These are phyloP conservation scores for Pulveroboletus sp. DNA, from an alignment of 768 basidiomycete species.

Conservation along the genomic window DNA sequence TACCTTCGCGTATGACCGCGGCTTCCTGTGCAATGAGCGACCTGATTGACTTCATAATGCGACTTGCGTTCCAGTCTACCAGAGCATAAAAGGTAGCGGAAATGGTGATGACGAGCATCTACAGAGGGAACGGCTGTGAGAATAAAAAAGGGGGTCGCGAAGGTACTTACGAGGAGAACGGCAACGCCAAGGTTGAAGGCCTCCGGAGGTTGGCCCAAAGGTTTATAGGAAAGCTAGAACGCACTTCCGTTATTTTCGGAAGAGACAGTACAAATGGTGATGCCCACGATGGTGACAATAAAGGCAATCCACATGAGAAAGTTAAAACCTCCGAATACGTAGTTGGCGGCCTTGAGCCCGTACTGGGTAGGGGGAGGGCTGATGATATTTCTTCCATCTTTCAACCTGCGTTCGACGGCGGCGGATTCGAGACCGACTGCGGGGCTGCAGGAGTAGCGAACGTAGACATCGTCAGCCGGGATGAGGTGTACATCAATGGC, in stretches of 20 bases:
- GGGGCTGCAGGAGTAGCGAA: slow-evolving; percentile 42
- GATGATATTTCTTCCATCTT: slow-evolving; percentile 47
- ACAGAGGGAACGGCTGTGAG: slow-evolving; percentile 9
- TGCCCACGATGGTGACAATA: slow-evolving; percentile 42
- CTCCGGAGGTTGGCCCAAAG: slow-evolving; percentile 42
- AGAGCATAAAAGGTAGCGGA: slow-evolving; percentile 48
- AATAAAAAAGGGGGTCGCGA: background rate
- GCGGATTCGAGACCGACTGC: slow-evolving; percentile 45
- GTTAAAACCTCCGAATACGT: slow-evolving; percentile 59
- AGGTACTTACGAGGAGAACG: slow-evolving; percentile 41
- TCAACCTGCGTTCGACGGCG: slow-evolving; percentile 40
- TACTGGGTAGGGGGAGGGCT: slow-evolving; percentile 46
- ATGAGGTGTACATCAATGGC: slow-evolving; percentile 50
- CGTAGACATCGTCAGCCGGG: slow-evolving; percentile 38
- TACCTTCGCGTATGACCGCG: slow-evolving; percentile 50
- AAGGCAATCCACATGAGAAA: slow-evolving; percentile 55
- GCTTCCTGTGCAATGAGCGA: slow-evolving; percentile 60
- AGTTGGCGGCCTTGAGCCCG: slow-evolving; percentile 49
- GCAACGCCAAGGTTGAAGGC: slow-evolving; percentile 52
- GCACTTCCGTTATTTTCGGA: slow-evolving; percentile 9
- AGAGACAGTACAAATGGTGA: background rate
- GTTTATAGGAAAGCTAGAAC: slow-evolving; percentile 49
- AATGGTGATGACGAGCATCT: slow-evolving; percentile 42
- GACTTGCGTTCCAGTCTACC: slow-evolving; percentile 48
- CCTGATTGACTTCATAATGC: slow-evolving; percentile 55